Evolutionary conservation across 2,329 filamentous ascomycete species (phyloP), one percentile per base, ranked within the genome.

Genomic region (Volutella citrinella): DNA sequence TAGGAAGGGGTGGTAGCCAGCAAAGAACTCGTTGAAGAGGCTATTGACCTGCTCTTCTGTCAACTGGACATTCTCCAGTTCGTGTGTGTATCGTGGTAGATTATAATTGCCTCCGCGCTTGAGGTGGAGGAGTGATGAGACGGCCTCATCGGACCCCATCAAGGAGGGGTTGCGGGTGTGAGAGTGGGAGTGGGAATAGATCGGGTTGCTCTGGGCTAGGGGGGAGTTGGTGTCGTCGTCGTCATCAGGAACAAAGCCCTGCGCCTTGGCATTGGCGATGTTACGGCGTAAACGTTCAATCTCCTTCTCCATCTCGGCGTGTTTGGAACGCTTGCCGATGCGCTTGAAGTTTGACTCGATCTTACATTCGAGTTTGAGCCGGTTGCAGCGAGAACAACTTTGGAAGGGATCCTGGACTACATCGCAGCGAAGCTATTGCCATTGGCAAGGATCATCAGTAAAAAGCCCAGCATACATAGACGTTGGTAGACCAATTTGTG

Each of bases 291-390:
- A 63, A 43, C 70, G 77, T 38, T 87, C 83, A 53, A 90, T 86
- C 61, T 90, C 84, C 63, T 81, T 84, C 57, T 88, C 85, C 84
- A 90, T 90, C 64, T 90, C 86, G 52, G 85, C 85, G 61, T 91
- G 85, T 59, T 87, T 85, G 45, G 80, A 85, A 25, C 86, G 77
- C 68, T 93, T 93, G 44, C 86, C 84, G 13, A 90, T 72, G 49
- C 86, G 81, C 72, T 89, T 90, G 66, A 91, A 91, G 61, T 89
- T 88, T 53, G 84, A 86, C 61, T 91, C 85, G 61, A 93, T 91
- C 61, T 87, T 87, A 71, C 87, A 93, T 42, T 82, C 78, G 42
- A 91, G 80, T 62, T 84, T 86, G 55, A 90, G 76, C 52, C 87
- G 85, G 57, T 78, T 78, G 65, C 87, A 93, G 36, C 87, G 76